Evolutionary conservation across 805 yeast genomes (phyloP).

Genomic region (Wickerhamiella bombiphila): DNA sequence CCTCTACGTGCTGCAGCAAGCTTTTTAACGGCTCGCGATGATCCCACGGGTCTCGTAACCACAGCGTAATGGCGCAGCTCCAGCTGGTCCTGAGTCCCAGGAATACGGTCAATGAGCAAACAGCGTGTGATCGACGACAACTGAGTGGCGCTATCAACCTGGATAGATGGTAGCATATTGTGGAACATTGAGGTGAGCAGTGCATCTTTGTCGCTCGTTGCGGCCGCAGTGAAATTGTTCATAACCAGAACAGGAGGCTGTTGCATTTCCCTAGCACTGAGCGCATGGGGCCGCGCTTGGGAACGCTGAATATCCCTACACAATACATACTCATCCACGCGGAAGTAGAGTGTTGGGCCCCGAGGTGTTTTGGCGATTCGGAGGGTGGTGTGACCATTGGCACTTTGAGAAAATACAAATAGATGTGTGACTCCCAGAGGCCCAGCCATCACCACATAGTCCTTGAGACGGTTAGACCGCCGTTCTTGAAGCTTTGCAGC

Average conservation of each 20-base stretch:
- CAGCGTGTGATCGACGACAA: conserved; percentile 70
- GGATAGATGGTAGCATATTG: conserved; percentile 88
- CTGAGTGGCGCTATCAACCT: conserved; percentile 58
- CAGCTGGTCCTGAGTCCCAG: conserved; percentile 47
- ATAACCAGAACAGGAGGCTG: conserved; percentile 83
- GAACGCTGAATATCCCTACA: conserved; percentile 62
- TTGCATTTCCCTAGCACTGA: conserved; percentile 31
- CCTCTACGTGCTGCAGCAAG: conserved; percentile 48
- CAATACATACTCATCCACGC: conserved; percentile 60
- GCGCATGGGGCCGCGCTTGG: conserved; percentile 65
- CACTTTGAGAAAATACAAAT: conserved; percentile 68
- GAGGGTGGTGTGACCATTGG: conserved; percentile 60
- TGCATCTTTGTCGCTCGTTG: conserved; percentile 58
- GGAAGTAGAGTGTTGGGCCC: conserved; percentile 87
- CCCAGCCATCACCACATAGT: conserved; percentile 96
- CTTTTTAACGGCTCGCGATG: conserved; percentile 55
- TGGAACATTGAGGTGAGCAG: conserved; percentile 80
- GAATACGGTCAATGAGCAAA: conserved; percentile 60
- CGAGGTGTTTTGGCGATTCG: conserved; percentile 78
- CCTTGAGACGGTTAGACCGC: conserved; percentile 73
- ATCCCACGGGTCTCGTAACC: conserved; percentile 63
- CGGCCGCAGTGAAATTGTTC: conserved; percentile 69
- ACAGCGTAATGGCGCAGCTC: conserved; percentile 84
- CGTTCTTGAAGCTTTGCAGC: conserved; percentile 80
- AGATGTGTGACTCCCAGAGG: conserved; percentile 87